Evolutionary conservation across 2,329 filamentous ascomycete genomes (phyloP).

Genomic region (Fusarium sp.): DNA sequence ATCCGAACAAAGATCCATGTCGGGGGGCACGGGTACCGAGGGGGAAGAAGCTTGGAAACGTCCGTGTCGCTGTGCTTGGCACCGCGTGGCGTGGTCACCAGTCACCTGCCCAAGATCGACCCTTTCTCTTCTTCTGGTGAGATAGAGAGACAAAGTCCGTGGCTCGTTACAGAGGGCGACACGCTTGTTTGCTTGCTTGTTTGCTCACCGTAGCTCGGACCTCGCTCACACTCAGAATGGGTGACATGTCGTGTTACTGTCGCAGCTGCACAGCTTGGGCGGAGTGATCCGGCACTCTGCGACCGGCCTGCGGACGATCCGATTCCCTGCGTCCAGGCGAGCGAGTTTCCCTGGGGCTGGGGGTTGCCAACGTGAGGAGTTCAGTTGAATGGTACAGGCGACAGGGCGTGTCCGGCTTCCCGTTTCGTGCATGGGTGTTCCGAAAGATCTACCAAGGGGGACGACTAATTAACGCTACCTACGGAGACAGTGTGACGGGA

Average conservation of each 20-base stretch:
- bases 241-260: constrained; percentile 18
- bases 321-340: constrained; percentile 10
- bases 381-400: neutral
- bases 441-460: neutral
- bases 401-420: neutral
- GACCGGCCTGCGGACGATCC: constrained; percentile 18
- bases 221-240: constrained; percentile 2
- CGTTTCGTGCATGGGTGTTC: neutral
- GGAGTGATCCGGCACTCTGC: constrained; percentile 31
- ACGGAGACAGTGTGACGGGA: neutral
- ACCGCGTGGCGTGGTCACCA: constrained; percentile 29
- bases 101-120: constrained; percentile 5
- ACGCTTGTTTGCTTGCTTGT: neutral
- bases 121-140: constrained; percentile 12
- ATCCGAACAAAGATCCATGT: constrained; percentile 4
- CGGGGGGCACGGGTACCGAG: constrained; percentile 1
- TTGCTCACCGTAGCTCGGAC: neutral
- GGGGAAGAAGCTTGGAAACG: constrained; percentile 7
- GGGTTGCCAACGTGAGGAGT: neutral
- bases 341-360: constrained; percentile 6
- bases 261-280: constrained; percentile 6
- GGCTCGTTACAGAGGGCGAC: constrained; percentile 7
- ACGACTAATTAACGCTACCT: neutral
- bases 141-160: constrained; percentile 10
- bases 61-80: constrained; percentile 28